Conservation (phyloP, 306 rosid genomes). For the Benincasa hispida region DNA sequence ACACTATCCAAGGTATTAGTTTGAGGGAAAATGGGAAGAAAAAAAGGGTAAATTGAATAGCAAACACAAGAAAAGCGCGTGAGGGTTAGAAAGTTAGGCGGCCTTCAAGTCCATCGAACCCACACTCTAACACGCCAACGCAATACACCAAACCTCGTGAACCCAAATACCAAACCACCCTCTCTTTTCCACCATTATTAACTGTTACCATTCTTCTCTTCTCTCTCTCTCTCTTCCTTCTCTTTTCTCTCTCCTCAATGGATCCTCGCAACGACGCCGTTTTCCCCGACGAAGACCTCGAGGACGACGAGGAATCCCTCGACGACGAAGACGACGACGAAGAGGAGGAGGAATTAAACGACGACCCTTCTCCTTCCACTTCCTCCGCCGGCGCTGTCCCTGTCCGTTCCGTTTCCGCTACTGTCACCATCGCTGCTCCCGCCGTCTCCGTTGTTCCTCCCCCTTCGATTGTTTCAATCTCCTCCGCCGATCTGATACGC, state of each 20-base stretch:
- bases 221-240: not conserved
- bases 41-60: not conserved
- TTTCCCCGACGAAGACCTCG: constrained; percentile 47
- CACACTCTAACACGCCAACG: not conserved
- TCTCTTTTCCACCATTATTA: not conserved
- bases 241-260: constrained; percentile 15
- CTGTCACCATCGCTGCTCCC: constrained; percentile 14
- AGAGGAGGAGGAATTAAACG: constrained; percentile 38
- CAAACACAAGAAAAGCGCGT: not conserved
- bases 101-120: not conserved
- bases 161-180: not conserved
- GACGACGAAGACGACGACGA: constrained; percentile 52
- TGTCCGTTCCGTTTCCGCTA: constrained; percentile 1
- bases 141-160: not conserved
- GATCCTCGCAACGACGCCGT: constrained; percentile 61
- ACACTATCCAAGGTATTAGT: no score
- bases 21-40: no score
- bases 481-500: constrained; percentile 13
- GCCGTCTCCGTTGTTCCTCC: not conserved
- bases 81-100: not conserved
- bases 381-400: constrained; percentile 19
- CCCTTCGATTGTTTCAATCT: not conserved
- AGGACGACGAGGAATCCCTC: constrained; percentile 50
- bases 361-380: constrained; percentile 7
- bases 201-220: no score